Evolutionary conservation across 2,329 filamentous ascomycete genomes (phyloP).

Genomic region (Hypomyces perniciosus): DNA sequence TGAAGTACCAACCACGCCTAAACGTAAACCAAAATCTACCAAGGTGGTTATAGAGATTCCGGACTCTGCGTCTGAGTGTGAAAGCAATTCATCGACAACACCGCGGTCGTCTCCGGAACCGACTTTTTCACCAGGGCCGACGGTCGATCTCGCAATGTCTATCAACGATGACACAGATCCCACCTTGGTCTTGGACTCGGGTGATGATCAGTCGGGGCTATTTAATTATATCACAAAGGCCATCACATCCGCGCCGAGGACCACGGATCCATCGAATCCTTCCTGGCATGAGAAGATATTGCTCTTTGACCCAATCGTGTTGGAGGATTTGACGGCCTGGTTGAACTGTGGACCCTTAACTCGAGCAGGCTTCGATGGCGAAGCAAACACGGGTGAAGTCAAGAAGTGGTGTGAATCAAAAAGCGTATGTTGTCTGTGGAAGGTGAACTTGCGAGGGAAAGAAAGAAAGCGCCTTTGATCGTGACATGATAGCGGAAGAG

Average conservation of each 20-base stretch:
- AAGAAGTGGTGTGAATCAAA: constrained; percentile 87
- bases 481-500: background rate
- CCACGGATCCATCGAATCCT: constrained; percentile 43
- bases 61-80: constrained; percentile 43
- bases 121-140: constrained; percentile 39
- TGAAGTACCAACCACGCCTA: constrained; percentile 18
- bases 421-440: constrained; percentile 79
- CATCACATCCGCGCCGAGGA: constrained; percentile 44
- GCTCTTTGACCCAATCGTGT: constrained; percentile 82
- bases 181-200: constrained; percentile 33
- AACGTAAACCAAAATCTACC: constrained; percentile 11
- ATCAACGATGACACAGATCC: constrained; percentile 41
- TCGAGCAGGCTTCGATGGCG: constrained; percentile 57
- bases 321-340: constrained; percentile 82
- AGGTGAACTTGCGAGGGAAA: constrained; percentile 46
- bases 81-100: constrained; percentile 23
- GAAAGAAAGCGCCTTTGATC: constrained; percentile 43
- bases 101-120: constrained; percentile 30
- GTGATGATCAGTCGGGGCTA: constrained; percentile 37
- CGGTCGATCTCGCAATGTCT: constrained; percentile 38
- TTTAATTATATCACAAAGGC: constrained; percentile 51
- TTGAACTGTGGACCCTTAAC: constrained; percentile 67
- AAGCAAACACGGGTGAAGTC: constrained; percentile 59
- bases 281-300: constrained; percentile 92
- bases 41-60: constrained; percentile 40